Conservation (phyloP, 2,329 filamentous ascomycete species). For the Clarireedia monteithiana region DNA sequence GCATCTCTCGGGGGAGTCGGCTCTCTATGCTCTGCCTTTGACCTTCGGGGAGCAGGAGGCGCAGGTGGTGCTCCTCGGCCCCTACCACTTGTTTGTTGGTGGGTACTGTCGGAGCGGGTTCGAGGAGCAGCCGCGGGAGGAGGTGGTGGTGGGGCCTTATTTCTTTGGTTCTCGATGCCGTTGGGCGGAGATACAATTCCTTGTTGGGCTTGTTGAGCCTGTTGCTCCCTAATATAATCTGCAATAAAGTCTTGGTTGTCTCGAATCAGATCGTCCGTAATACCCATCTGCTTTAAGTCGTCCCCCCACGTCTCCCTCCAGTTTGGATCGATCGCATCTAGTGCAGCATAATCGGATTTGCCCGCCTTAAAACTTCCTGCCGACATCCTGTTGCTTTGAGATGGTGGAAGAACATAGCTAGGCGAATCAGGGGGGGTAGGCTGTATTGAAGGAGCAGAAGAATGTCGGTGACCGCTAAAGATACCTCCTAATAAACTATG, state of each 20-base stretch:
- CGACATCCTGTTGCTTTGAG: conserved; percentile 28
- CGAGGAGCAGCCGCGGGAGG: conserved; percentile 41
- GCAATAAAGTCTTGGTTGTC: conserved; percentile 64
- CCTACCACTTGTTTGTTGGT: conserved; percentile 21
- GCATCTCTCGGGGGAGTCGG: conserved; percentile 62
- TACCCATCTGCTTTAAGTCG: conserved; percentile 52
- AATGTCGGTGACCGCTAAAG: conserved; percentile 51
- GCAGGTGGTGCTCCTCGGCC: conserved; percentile 39
- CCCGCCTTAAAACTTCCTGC: conserved; percentile 40
- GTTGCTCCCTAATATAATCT: conserved; percentile 52
- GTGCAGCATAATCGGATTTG: conserved; percentile 50
- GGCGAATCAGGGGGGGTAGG: conserved; percentile 50
- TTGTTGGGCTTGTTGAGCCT: conserved; percentile 38
- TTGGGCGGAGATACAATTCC: conserved; percentile 31
- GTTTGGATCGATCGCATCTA: conserved; percentile 56
- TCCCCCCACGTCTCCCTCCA: conserved; percentile 61
- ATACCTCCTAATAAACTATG: conserved; percentile 51
- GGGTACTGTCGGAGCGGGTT: conserved; percentile 26
- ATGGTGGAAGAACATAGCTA: conserved; percentile 33
- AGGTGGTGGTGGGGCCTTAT: conserved; percentile 52
- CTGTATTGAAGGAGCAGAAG: conserved; percentile 39
- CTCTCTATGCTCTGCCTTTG: conserved; percentile 41
- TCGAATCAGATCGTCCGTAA: conserved; percentile 59
- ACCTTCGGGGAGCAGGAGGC: conserved; percentile 54
- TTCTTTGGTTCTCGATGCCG: conserved; percentile 36